Percentiles rank a stretch among this genome's conserved stretches.
Conservation (phyloP, 331 rosid species). For the Arachis monticola region DNA sequence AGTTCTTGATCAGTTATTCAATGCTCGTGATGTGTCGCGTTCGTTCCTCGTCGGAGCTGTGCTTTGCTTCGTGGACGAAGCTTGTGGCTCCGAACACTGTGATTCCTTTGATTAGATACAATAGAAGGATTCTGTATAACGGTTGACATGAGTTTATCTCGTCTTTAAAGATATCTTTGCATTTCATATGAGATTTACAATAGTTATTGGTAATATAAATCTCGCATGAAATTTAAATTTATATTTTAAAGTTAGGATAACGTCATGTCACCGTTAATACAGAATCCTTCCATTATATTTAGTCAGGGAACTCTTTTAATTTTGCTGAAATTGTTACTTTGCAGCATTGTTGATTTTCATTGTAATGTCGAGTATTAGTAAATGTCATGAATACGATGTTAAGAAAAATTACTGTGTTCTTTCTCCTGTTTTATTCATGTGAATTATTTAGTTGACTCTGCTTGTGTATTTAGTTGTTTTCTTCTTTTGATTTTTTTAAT, state of each 20-base stretch:
- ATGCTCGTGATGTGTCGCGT: background rate
- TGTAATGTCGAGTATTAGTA: background rate
- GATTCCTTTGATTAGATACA: background rate
- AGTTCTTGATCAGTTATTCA: background rate
- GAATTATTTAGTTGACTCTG: background rate
- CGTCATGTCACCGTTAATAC: background rate
- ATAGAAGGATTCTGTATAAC: background rate
- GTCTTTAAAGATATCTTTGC: background rate
- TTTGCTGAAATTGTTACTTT: too few relatives aligned
- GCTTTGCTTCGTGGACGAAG: background rate
- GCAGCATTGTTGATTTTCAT: too few relatives aligned
- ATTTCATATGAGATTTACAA: background rate
- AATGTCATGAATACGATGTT: background rate
- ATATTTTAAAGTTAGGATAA: background rate
- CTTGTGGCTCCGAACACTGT: background rate
- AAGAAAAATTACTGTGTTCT: background rate
- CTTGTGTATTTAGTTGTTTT: background rate
- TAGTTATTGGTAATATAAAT: too few relatives aligned
- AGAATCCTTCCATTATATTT: background rate
- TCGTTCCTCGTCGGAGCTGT: background rate
- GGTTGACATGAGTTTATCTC: background rate
- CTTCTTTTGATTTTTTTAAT: too few relatives aligned
- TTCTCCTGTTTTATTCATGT: background rate
- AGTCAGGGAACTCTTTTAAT: background rate
- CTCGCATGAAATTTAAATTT: background rate